These are phyloP conservation scores for Craterostigma plantagineum DNA, from an alignment of 257 asterid species.

Conservation along the genomic window DNA sequence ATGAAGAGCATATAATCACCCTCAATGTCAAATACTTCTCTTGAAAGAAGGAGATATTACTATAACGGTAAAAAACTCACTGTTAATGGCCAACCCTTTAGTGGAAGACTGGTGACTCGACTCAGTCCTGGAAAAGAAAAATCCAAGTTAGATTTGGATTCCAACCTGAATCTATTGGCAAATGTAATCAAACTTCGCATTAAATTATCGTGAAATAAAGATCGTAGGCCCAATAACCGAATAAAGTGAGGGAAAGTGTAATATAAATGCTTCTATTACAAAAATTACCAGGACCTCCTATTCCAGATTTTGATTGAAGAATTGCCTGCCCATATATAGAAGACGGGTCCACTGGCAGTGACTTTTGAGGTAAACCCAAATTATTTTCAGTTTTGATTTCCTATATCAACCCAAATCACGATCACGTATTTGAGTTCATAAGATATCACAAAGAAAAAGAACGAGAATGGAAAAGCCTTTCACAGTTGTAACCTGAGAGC, in stretches of 20 bases:
- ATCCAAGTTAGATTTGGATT: too few relatives aligned
- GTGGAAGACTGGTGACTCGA: conserved; percentile 80
- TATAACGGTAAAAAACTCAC: conserved; percentile 36
- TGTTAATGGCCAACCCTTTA: conserved; percentile 98
- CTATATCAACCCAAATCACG: conserved; percentile 17
- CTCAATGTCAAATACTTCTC: too few relatives aligned
- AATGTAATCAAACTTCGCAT: too few relatives aligned
- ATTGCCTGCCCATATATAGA: conserved; percentile 89
- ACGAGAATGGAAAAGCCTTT: conserved; percentile 1
- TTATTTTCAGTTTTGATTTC: conserved; percentile 66
- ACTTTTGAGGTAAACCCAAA: conserved; percentile 58
- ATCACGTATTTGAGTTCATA: conserved; percentile 4
- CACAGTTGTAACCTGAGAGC: conserved; percentile 69
- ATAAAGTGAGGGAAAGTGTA: too few relatives aligned
- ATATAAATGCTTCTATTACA: too few relatives aligned
- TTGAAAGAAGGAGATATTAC: neutral
- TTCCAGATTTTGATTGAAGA: conserved; percentile 88
- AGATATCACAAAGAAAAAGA: conserved; percentile 1
- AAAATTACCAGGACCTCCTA: conserved; percentile 69
- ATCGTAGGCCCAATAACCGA: too few relatives aligned
- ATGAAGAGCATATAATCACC: neutral
- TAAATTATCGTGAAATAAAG: too few relatives aligned
- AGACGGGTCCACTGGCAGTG: conserved; percentile 77
- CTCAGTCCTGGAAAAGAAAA: conserved; percentile 42
- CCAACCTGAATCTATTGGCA: too few relatives aligned